Conservation (phyloP, 2,329 filamentous ascomycete genomes). For the Cadophora sp. region DNA sequence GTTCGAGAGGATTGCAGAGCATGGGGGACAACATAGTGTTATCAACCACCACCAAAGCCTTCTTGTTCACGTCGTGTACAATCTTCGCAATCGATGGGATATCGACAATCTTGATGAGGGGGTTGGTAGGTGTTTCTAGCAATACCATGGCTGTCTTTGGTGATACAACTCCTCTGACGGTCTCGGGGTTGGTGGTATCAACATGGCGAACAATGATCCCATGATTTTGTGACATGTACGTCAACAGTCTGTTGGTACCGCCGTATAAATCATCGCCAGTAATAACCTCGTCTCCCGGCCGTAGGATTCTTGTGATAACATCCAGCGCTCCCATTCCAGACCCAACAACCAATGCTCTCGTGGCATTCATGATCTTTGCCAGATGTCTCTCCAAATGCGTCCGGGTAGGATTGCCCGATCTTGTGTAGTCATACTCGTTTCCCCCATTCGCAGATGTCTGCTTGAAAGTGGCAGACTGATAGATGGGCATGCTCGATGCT, state of each 20-base stretch:
- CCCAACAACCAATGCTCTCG: constrained; percentile 87
- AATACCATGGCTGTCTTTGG: constrained; percentile 93
- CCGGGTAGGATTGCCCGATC: constrained; percentile 94
- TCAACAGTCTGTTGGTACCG: constrained; percentile 90
- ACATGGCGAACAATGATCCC: constrained; percentile 96
- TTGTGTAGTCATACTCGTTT: constrained; percentile 95
- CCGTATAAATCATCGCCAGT: constrained; percentile 98
- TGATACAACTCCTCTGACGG: constrained; percentile 71
- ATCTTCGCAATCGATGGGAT: constrained; percentile 79
- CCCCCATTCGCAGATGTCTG: constrained; percentile 81
- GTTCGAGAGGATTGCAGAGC: constrained; percentile 89
- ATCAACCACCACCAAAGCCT: constrained; percentile 88
- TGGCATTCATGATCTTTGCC: constrained; percentile 98
- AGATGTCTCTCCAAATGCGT: constrained; percentile 96
- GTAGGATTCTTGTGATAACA: constrained; percentile 89
- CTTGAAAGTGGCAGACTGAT: constrained; percentile 98
- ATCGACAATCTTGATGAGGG: constrained; percentile 97
- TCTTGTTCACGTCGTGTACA: constrained; percentile 78
- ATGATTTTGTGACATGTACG: constrained; percentile 87
- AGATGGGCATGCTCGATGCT: constrained; percentile 94
- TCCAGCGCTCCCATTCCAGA: constrained; percentile 98
- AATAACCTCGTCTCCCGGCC: constrained; percentile 94
- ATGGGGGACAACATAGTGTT: constrained; percentile 99
- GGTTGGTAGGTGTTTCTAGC: constrained; percentile 96
- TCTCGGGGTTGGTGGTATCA: constrained; percentile 83